A percentile compares a stretch with the other conserved stretches of the same genome.
Conservation (phyloP, 306 rosid genomes). For the Carpinus fangiana region DNA sequence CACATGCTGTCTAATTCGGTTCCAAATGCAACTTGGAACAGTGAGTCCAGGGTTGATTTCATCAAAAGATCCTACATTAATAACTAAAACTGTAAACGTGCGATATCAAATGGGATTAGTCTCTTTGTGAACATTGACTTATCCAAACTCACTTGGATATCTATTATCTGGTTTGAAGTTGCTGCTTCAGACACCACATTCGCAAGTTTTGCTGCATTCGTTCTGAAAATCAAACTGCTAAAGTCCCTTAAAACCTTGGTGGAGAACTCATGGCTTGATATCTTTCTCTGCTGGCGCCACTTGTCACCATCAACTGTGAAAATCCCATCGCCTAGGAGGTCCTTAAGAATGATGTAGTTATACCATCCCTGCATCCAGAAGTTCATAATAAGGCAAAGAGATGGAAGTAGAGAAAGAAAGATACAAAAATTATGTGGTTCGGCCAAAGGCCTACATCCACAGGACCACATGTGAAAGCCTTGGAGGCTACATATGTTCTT, state of each 20-base stretch:
- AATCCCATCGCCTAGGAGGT: conserved; percentile 89
- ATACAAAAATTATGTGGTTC: too few species aligned
- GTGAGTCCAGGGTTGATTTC: conserved; percentile 69
- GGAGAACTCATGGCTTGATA: conserved; percentile 75
- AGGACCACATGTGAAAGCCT: too few species aligned
- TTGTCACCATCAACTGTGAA: conserved; percentile 78
- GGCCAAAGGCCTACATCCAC: too few species aligned
- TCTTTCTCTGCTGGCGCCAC: conserved; percentile 82
- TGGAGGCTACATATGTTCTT: too few species aligned
- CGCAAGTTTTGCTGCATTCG: conserved; percentile 68
- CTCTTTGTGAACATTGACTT: conserved; percentile 14
- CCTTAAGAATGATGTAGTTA: conserved; percentile 61
- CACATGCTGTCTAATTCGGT: conserved; percentile 74
- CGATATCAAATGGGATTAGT: conserved; percentile 5
- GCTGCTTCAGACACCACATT: conserved; percentile 58
- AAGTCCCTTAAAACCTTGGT: conserved; percentile 64
- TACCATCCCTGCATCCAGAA: conserved; percentile 48
- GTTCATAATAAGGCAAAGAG: too few species aligned
- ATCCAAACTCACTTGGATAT: conserved; percentile 58
- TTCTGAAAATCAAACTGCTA: conserved; percentile 53
- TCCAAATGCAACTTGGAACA: conserved; percentile 82
- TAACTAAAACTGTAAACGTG: background rate
- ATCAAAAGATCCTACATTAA: conserved; percentile 53
- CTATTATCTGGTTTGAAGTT: conserved; percentile 38
- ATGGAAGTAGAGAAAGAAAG: too few species aligned